Conservation (phyloP, 495 filamentous ascomycete genomes). For the Penicillium desertorum region DNA sequence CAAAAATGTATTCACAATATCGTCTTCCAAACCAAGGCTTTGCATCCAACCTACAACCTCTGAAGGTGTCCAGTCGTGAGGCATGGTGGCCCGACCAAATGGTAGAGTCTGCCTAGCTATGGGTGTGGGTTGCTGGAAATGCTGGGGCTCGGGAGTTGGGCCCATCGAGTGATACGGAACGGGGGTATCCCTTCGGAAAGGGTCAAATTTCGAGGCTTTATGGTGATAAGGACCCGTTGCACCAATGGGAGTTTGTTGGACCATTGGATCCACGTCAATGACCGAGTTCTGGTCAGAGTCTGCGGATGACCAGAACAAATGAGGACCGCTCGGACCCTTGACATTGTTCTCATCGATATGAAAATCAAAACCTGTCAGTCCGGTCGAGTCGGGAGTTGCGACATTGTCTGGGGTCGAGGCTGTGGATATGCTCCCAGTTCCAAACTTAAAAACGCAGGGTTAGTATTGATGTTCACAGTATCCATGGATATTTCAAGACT, state of each 20-base stretch:
- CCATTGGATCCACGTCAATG: background rate
- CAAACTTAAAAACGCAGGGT: slow-evolving; percentile 13
- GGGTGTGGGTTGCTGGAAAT: background rate
- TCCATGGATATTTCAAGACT: too few relatives aligned
- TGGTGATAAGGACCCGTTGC: slow-evolving; percentile 38
- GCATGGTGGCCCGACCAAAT: background rate
- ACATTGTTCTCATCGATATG: slow-evolving; percentile 34
- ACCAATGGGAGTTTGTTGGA: slow-evolving; percentile 7
- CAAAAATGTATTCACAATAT: slow-evolving; percentile 77
- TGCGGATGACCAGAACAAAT: slow-evolving; percentile 2
- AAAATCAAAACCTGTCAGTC: slow-evolving; percentile 43
- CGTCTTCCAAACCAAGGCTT: slow-evolving; percentile 65
- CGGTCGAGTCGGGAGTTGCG: slow-evolving; percentile 19
- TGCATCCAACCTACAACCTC: slow-evolving; percentile 84
- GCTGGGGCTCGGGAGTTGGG: background rate
- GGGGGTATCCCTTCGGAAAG: slow-evolving; percentile 15
- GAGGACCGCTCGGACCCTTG: slow-evolving; percentile 70
- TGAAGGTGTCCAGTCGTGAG: slow-evolving; percentile 19
- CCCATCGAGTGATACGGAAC: slow-evolving; percentile 4
- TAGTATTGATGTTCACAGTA: background rate
- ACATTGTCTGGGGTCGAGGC: slow-evolving; percentile 19
- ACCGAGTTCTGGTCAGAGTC: slow-evolving; percentile 6
- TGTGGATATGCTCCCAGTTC: slow-evolving; percentile 16
- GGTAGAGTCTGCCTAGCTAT: background rate
- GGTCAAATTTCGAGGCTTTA: slow-evolving; percentile 14